These are phyloP conservation scores for Didymellaceae sp. DNA, from an alignment of 2,329 filamentous ascomycete species.

Conservation along the genomic window DNA sequence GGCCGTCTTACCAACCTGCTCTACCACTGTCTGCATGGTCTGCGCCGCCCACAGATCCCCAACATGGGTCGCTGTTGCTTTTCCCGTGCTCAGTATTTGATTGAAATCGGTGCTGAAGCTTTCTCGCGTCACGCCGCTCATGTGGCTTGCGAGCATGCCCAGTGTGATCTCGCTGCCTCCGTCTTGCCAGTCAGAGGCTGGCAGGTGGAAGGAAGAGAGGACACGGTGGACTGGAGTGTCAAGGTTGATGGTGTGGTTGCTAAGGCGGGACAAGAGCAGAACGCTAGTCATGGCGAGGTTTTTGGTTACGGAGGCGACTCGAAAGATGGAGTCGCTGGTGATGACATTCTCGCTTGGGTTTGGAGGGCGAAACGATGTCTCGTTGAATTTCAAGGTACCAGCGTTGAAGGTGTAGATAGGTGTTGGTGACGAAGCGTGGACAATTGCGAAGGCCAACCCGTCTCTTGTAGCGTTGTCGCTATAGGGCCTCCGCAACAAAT, in stretches of 20 bases:
- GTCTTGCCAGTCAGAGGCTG: constrained; percentile 35
- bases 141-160: constrained; percentile 43
- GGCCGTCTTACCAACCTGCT: constrained; percentile 22
- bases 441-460: constrained; percentile 40
- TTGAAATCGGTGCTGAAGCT: constrained; percentile 42
- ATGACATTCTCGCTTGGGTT: constrained; percentile 17
- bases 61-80: constrained; percentile 33
- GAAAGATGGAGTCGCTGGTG: constrained; percentile 41
- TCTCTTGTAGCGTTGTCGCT: constrained; percentile 31
- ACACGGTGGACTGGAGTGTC: constrained; percentile 32
- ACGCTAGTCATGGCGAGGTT: constrained; percentile 36
- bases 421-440: constrained; percentile 32
- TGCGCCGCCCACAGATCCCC: constrained; percentile 35
- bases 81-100: constrained; percentile 31
- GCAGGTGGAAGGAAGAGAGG: constrained; percentile 33
- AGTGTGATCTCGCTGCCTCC: constrained; percentile 43
- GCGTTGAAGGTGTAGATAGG: constrained; percentile 37
- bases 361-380: constrained; percentile 16
- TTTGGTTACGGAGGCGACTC: constrained; percentile 39
- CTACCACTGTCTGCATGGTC: constrained; percentile 28
- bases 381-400: constrained; percentile 41
- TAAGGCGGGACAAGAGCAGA: constrained; percentile 23
- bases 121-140: constrained; percentile 36
- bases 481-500: constrained; percentile 4
- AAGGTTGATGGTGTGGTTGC: constrained; percentile 13